Percentiles rank a stretch among this genome's conserved stretches.
phyloP scores from a whole-genome alignment of 1,139 yeast genomes.

The Wickerhamomyces sp. region DNA sequence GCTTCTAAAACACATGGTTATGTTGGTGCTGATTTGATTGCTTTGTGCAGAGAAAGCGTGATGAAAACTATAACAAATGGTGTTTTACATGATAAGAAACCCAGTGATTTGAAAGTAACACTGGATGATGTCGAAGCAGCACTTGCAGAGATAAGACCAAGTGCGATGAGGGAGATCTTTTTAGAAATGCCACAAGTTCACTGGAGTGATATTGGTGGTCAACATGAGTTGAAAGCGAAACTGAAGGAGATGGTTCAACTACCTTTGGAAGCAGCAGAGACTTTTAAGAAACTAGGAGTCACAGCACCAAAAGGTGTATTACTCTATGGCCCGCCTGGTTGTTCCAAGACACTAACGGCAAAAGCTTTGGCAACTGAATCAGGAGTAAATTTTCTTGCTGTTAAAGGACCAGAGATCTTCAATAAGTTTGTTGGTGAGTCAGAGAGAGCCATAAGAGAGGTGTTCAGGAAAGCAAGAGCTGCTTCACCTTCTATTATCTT shows the following conservation, averaged over 20 bases:
- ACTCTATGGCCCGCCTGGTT: conserved; percentile 95
- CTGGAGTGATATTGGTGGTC: conserved; percentile 98
- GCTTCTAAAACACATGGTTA: conserved; percentile 73
- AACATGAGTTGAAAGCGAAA: conserved; percentile 71
- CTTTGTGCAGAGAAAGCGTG: conserved; percentile 84
- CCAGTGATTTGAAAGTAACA: conserved; percentile 34
- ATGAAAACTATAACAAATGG: conserved; percentile 75
- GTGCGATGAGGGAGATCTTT: conserved; percentile 95
- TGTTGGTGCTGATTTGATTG: conserved; percentile 86
- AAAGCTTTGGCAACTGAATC: conserved; percentile 95
- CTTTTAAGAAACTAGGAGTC: conserved; percentile 75
- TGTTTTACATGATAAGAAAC: conserved; percentile 31
- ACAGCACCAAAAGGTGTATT: conserved; percentile 89
- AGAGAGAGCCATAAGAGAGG: conserved; percentile 82
- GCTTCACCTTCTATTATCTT: conserved; percentile 91
- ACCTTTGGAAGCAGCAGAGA: conserved; percentile 79
- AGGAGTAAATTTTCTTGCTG: conserved; percentile 87
- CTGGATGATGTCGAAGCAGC: conserved; percentile 61
- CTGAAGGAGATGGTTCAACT: conserved; percentile 86
- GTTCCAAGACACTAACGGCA: conserved; percentile 91
- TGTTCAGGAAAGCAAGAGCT: conserved; percentile 86
- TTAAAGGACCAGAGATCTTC: conserved; percentile 92
- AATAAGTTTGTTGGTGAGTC: conserved; percentile 95
- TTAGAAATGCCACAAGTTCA: conserved; percentile 90
- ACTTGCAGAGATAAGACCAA: conserved; percentile 76